Conservation (phyloP, 805 yeast species). For the Pachysolen tannophilus region DNA sequence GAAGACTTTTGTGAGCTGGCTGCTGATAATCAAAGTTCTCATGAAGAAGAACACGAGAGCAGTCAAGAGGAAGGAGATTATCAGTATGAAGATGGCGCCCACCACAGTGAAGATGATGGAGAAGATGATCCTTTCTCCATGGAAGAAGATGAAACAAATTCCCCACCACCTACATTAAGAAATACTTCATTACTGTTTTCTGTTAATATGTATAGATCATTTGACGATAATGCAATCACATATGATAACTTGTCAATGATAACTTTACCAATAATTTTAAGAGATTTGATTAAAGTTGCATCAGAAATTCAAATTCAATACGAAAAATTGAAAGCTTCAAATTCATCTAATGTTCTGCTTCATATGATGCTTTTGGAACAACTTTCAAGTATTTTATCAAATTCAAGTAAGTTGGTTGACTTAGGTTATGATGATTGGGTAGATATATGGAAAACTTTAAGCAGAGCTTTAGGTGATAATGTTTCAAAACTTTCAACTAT, state of each 20-base stretch:
- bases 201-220: slow-evolving; percentile 14
- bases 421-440: slow-evolving; percentile 24
- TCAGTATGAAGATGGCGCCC: slow-evolving; percentile 12
- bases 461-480: slow-evolving; percentile 23
- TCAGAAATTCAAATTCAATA: slow-evolving; percentile 23
- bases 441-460: slow-evolving; percentile 30
- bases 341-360: slow-evolving; percentile 15
- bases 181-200: not conserved
- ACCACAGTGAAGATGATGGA: slow-evolving; percentile 16
- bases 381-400: slow-evolving; percentile 16
- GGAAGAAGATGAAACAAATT: slow-evolving; percentile 13
- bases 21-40: slow-evolving; percentile 4
- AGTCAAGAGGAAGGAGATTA: slow-evolving; percentile 12
- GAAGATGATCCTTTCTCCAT: slow-evolving; percentile 18
- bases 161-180: slow-evolving; percentile 15
- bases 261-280: slow-evolving; percentile 5
- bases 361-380: slow-evolving; percentile 22
- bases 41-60: slow-evolving; percentile 12
- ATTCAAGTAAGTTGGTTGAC: slow-evolving; percentile 11
- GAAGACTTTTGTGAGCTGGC: not conserved
- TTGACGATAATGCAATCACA: slow-evolving; percentile 5
- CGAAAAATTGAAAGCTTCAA: slow-evolving; percentile 16
- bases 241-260: slow-evolving; percentile 1
- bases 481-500: slow-evolving; percentile 18
- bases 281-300: slow-evolving; percentile 11